These are phyloP conservation scores for Moesziomyces globuligerus DNA, from an alignment of 1,284 basidiomycete genomes.

Conservation along the genomic window DNA sequence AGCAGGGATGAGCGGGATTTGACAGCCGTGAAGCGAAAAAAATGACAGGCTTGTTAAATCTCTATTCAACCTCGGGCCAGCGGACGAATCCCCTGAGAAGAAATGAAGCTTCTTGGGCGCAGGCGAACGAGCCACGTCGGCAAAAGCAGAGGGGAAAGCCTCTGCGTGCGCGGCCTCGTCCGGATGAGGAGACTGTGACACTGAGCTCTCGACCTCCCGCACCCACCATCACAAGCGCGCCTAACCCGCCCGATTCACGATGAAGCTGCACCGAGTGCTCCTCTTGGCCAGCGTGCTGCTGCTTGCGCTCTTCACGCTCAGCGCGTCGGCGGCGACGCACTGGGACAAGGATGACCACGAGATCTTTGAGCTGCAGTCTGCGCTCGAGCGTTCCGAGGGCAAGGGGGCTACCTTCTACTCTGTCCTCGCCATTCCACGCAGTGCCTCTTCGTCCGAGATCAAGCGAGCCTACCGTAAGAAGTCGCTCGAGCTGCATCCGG, in stretches of 20 bases:
- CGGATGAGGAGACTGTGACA: too few species aligned
- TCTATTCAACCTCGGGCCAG: too few species aligned
- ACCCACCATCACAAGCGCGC: constrained; percentile 1
- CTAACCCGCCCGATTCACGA: neutral
- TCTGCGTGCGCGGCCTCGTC: too few species aligned
- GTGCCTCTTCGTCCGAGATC: constrained; percentile 47
- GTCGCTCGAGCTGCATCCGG: constrained; percentile 63
- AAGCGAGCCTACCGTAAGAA: constrained; percentile 63
- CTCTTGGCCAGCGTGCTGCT: constrained; percentile 14
- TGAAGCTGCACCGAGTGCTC: constrained; percentile 30
- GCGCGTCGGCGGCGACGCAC: constrained; percentile 19
- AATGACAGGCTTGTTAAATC: too few species aligned
- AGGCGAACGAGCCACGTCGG: constrained; percentile 39
- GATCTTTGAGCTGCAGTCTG: constrained; percentile 65
- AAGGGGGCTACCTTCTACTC: constrained; percentile 61
- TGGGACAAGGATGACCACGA: constrained; percentile 63
- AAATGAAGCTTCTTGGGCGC: constrained; percentile 4
- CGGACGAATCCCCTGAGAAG: constrained; percentile 14
- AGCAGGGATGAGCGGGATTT: too few species aligned
- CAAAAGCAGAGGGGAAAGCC: neutral
- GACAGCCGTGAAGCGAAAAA: too few species aligned
- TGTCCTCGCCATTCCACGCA: constrained; percentile 47
- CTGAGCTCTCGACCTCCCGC: neutral
- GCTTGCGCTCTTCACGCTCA: constrained; percentile 16
- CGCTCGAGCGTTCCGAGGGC: constrained; percentile 56